phyloP scores from a whole-genome alignment of 139 green algal species.

The Yamagishiella unicocca region DNA sequence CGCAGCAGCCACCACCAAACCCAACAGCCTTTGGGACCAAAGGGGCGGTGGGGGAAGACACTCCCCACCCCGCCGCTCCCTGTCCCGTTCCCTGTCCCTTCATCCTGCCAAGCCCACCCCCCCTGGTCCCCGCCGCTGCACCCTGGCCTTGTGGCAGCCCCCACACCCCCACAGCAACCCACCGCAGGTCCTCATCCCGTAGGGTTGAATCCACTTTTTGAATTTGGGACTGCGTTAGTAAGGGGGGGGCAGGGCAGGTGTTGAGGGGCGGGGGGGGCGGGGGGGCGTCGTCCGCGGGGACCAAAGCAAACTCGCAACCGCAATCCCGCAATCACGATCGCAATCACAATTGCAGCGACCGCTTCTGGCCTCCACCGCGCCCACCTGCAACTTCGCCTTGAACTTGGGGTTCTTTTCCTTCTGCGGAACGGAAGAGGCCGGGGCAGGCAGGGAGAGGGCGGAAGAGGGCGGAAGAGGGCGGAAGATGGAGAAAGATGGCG shows the following conservation, averaged over 20 bases:
- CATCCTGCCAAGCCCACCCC: too few relatives aligned
- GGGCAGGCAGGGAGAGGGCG: neutral
- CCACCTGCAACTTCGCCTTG: conserved; percentile 52
- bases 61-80: too few relatives aligned
- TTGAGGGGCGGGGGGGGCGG: neutral
- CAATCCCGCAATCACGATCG: too few relatives aligned
- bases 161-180: neutral
- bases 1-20: too few relatives aligned
- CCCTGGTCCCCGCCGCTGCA: too few relatives aligned
- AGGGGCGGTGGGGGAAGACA: too few relatives aligned
- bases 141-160: too few relatives aligned
- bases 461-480: neutral
- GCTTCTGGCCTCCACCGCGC: conserved; percentile 46
- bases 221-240: neutral
- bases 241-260: neutral
- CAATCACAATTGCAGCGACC: too few relatives aligned
- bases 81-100: neutral
- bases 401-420: conserved; percentile 53
- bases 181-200: conserved; percentile 30
- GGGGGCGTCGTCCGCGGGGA: too few relatives aligned
- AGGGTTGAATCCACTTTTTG: conserved; percentile 5
- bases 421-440: conserved; percentile 10
- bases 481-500: neutral
- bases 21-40: too few relatives aligned
- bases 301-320: too few relatives aligned